Conservation (phyloP, 2,329 filamentous ascomycete genomes). For the Neoscytalidium dimidiatum region DNA sequence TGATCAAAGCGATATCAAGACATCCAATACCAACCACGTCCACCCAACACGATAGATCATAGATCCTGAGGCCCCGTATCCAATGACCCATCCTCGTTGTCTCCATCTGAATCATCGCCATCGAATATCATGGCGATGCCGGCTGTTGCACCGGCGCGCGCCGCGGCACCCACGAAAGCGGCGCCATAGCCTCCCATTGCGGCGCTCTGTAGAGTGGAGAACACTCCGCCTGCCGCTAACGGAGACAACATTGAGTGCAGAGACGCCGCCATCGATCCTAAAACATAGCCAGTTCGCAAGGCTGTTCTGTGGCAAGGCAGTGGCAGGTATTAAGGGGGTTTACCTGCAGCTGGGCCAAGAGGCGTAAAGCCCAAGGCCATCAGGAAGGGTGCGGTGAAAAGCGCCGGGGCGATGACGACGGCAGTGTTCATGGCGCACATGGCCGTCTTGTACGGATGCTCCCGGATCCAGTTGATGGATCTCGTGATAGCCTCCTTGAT, state of each 20-base stretch:
- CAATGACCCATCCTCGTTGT: neutral
- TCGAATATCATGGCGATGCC: neutral
- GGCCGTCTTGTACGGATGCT: slow-evolving; percentile 28
- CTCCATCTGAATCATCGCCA: neutral
- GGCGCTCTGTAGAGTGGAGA: slow-evolving; percentile 33
- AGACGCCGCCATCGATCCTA: neutral
- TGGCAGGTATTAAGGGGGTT: neutral
- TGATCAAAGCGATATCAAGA: too few relatives aligned
- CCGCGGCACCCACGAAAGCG: slow-evolving; percentile 24
- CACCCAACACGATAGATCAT: too few relatives aligned
- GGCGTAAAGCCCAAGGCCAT: slow-evolving; percentile 26
- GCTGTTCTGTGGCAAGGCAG: neutral
- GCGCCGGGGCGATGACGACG: slow-evolving; percentile 26
- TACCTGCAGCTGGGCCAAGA: slow-evolving; percentile 22
- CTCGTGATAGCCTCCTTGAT: neutral
- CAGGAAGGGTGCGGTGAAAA: slow-evolving; percentile 26
- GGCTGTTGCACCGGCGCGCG: neutral
- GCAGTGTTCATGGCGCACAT: slow-evolving; percentile 28
- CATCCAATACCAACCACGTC: too few relatives aligned
- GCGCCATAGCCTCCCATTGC: slow-evolving; percentile 36
- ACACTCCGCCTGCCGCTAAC: slow-evolving; percentile 28
- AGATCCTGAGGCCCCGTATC: too few relatives aligned
- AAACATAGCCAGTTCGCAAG: too few relatives aligned
- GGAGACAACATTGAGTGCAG: slow-evolving; percentile 27
- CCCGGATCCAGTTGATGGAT: slow-evolving; percentile 18